A percentile compares a stretch with the other conserved stretches of the same genome.
Conservation (phyloP, 1,139 yeast species). For the Kodamaea alishanica region DNA sequence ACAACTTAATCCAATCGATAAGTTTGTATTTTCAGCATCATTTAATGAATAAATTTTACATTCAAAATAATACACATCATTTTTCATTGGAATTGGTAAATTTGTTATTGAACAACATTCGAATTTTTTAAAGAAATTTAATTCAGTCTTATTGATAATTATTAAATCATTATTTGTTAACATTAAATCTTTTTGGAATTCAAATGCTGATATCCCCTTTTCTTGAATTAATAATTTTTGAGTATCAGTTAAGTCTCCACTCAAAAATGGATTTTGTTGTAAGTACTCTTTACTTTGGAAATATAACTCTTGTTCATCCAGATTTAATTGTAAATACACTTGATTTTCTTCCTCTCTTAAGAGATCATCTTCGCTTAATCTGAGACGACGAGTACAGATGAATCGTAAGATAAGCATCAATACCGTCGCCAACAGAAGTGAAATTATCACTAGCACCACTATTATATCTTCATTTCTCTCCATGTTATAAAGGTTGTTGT, state of each 20-base stretch:
- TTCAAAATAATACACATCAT: slow-evolving; percentile 90
- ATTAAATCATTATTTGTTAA: slow-evolving; percentile 56
- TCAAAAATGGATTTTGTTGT: slow-evolving; percentile 52
- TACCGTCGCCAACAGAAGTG: neutral
- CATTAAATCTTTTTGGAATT: slow-evolving; percentile 70
- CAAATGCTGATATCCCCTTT: slow-evolving; percentile 92
- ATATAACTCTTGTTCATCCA: slow-evolving; percentile 78
- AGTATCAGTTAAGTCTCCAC: slow-evolving; percentile 41
- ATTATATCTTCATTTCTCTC: neutral
- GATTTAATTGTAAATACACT: slow-evolving; percentile 57
- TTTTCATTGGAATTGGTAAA: slow-evolving; percentile 79
- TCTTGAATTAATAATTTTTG: slow-evolving; percentile 73
- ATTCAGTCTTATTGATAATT: slow-evolving; percentile 71
- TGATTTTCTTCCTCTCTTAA: slow-evolving; percentile 60
- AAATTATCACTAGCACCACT: neutral
- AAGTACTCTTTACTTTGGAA: slow-evolving; percentile 63
- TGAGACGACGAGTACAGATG: slow-evolving; percentile 1
- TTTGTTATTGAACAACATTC: slow-evolving; percentile 82
- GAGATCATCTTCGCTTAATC: slow-evolving; percentile 47
- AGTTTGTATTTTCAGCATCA: slow-evolving; percentile 45
- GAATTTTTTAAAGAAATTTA: slow-evolving; percentile 66
- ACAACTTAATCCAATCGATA: slow-evolving; percentile 46
- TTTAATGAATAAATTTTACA: slow-evolving; percentile 60
- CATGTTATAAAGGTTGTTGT: neutral
- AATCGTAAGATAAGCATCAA: slow-evolving; percentile 2